Evolutionary conservation across 805 yeast genomes (phyloP), one percentile per base, ranked within the genome.

Genomic region (Myxozyma kluyveri): DNA sequence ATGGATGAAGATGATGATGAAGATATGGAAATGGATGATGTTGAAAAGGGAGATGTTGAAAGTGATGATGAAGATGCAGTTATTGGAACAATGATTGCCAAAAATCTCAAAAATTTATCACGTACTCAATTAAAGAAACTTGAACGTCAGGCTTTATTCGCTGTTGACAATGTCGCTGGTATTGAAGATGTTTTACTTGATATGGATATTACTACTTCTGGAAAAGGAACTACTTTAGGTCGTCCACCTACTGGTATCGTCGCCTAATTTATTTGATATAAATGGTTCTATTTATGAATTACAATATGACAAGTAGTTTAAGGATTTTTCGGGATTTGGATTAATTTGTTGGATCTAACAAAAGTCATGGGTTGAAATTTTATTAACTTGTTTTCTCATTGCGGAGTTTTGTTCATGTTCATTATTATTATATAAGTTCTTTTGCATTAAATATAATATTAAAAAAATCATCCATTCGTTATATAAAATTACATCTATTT

Each of bases 221-320:
- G 88, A 35, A 80, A 82, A 65, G 96, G 96, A 52, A 89, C 96
- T 31, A 84, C 95, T 10, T 70, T 89, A 59, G 96, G 96, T 38
- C 81, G 84, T 27, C 89, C 88, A 47, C 61, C 58, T 6, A 35
- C 27, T n/a, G 41, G 32, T n/a, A 29, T 29, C 33, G 14, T n/a
- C n/a, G n/a, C n/a, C n/a, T n/a, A n/a, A n/a, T n/a, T n/a, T n/a
- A n/a, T n/a, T n/a, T n/a, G n/a, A n/a, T n/a, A n/a, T n/a, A n/a
- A n/a, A n/a, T n/a, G n/a, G n/a, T 36, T 17, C 26, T 5, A 18
- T 47, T 31, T 27, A 21, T 27, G 17, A 24, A 26, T 14, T 24
- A 10, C 9, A 18, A 23, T 14, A 22, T 10, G 26, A 24, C 6
- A 24, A 10, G 22, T 18, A 42, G 38, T 31, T 7, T 17, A 31